A percentile compares a stretch with the other conserved stretches of the same genome.
These are phyloP conservation scores for Microcyclospora pomicola DNA, from an alignment of 2,329 filamentous ascomycete species.

Conservation along the genomic window DNA sequence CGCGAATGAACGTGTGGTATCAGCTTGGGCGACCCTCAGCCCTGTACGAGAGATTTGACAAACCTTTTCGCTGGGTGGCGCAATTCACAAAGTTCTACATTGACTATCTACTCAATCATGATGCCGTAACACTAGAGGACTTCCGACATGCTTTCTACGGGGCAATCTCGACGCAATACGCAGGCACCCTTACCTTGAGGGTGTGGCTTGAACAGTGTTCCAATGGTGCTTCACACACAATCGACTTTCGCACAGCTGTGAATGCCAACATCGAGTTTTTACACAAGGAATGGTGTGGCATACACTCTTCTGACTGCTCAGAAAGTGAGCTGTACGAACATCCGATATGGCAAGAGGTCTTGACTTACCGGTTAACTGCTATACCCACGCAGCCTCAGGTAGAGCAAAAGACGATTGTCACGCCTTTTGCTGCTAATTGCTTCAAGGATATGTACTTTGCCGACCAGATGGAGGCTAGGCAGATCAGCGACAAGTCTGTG, in stretches of 20 bases:
- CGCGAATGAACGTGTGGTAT: constrained; percentile 44
- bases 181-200: constrained; percentile 28
- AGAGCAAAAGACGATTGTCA: constrained; percentile 46
- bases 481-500: constrained; percentile 13
- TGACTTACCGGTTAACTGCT: constrained; percentile 15
- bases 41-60: constrained; percentile 50
- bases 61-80: constrained; percentile 56
- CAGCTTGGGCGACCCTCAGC: constrained; percentile 40
- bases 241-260: constrained; percentile 51
- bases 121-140: constrained; percentile 36
- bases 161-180: constrained; percentile 42
- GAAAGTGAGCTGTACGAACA: constrained; percentile 13
- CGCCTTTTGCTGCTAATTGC: constrained; percentile 50
- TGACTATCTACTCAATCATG: constrained; percentile 41
- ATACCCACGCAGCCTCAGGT: constrained; percentile 17
- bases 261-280: constrained; percentile 49
- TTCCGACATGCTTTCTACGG: constrained; percentile 45
- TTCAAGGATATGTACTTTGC: constrained; percentile 53
- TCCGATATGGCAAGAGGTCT: constrained; percentile 26
- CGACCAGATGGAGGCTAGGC: constrained; percentile 30
- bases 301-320: constrained; percentile 23
- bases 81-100: constrained; percentile 58
- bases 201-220: constrained; percentile 38
- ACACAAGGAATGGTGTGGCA: constrained; percentile 46
- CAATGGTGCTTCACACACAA: constrained; percentile 46